These are phyloP conservation scores for Neobulgaria alba DNA, from an alignment of 2,329 filamentous ascomycete genomes.

Conservation along the genomic window DNA sequence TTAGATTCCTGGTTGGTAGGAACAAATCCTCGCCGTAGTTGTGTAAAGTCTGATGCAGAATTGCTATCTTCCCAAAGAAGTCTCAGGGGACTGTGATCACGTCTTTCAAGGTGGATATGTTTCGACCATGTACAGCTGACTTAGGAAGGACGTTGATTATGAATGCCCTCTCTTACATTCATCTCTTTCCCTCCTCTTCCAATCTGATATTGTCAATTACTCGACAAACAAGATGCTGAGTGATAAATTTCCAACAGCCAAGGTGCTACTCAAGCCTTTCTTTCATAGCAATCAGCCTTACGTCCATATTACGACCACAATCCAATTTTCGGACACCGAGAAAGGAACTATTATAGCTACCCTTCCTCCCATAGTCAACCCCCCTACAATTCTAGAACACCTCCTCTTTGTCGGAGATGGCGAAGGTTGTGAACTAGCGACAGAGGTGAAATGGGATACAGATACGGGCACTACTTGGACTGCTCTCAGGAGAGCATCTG, in stretches of 20 bases:
- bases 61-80: no score
- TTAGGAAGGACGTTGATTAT: no score
- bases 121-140: no score
- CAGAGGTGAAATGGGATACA: background rate
- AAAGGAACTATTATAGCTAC: background rate
- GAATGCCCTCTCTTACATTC: no score
- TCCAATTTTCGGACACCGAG: background rate
- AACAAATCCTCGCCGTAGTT: no score
- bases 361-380: background rate
- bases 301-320: background rate
- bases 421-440: background rate
- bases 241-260: background rate
- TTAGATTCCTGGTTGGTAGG: no score
- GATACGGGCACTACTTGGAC: background rate
- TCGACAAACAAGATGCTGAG: background rate
- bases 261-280: background rate
- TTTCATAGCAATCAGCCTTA: background rate
- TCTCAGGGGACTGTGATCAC: no score
- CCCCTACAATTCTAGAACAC: background rate
- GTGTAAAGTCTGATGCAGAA: no score
- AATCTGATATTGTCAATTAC: no score
- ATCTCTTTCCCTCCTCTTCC: no score
- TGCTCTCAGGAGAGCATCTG: background rate
- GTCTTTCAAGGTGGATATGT: no score
- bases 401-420: background rate